Percentiles rank a stretch among this genome's conserved stretches.
These are phyloP conservation scores for Capsella bursapastoris DNA, from an alignment of 345 rosid genomes.

Conservation along the genomic window DNA sequence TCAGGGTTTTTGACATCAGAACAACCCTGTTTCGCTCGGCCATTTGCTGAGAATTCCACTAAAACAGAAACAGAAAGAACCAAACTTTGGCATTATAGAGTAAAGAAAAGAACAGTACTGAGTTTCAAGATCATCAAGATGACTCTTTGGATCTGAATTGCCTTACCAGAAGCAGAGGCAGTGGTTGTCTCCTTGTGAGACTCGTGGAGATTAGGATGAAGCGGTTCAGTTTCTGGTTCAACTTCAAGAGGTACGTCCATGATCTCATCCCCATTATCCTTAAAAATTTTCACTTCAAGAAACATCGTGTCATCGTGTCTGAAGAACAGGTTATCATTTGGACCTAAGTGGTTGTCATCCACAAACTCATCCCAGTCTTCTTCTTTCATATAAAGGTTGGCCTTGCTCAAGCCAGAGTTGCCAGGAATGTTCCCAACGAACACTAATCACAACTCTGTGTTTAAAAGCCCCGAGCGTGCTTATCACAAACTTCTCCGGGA, in stretches of 20 bases:
- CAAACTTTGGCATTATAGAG: not conserved
- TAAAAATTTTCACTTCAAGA: constrained; percentile 17
- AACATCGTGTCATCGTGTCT: constrained; percentile 24
- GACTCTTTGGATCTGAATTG: not conserved
- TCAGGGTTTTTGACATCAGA: constrained; percentile 19
- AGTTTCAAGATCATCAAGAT: not conserved
- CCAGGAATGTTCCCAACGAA: constrained; percentile 35
- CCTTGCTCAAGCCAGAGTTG: constrained; percentile 32
- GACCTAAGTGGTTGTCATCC: constrained; percentile 15
- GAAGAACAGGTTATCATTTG: constrained; percentile 30
- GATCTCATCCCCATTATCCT: constrained; percentile 7
- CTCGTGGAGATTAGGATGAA: not conserved
- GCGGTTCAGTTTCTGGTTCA: constrained; percentile 9
- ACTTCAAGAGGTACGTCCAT: constrained; percentile 7
- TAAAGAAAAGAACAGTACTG: not conserved
- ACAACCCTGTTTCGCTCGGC: not conserved
- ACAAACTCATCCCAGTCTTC: constrained; percentile 45
- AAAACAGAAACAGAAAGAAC: constrained; percentile 6
- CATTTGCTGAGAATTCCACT: constrained; percentile 10
- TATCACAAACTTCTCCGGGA: constrained; percentile 34
- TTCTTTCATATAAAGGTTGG: constrained; percentile 13
- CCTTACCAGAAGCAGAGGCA: constrained; percentile 23
- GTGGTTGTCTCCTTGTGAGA: constrained; percentile 7
- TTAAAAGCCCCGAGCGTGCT: constrained; percentile 1
- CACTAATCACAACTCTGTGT: constrained; percentile 33